Evolutionary conservation across 225 moss, liverwort and hornwort genomes (phyloP).

Genomic region (Marchantia polymorpha): DNA sequence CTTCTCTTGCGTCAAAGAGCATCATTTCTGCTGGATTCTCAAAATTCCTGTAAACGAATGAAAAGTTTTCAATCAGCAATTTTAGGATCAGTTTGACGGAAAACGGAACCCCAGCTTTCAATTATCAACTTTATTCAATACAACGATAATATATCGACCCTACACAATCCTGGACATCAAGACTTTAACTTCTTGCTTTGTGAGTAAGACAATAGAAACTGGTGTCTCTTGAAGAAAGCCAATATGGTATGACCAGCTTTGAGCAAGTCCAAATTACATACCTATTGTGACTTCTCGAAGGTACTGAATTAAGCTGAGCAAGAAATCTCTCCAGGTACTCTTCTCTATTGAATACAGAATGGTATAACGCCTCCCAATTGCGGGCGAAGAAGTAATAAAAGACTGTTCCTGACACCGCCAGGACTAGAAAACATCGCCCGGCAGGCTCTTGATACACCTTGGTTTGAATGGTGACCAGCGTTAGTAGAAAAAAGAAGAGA

Average conservation of each 20-base stretch:
- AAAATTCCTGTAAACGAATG: not conserved
- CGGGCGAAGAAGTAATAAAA: conserved; percentile 62
- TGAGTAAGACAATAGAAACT: not conserved
- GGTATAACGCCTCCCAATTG: conserved; percentile 45
- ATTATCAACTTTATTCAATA: too few relatives aligned
- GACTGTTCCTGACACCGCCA: conserved; percentile 49
- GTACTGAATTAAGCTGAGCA: conserved; percentile 32
- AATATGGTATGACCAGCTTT: not conserved
- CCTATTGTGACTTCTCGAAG: conserved; percentile 30
- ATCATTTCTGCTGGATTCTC: conserved; percentile 31
- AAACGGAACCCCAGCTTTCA: not conserved
- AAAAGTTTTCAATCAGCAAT: not conserved
- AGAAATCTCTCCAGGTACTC: conserved; percentile 36
- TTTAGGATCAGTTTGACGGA: not conserved
- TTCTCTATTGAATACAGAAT: conserved; percentile 40
- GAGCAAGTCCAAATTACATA: conserved; percentile 8
- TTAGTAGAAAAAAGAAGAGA: conserved; percentile 45
- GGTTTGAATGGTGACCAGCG: conserved; percentile 46
- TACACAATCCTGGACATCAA: not conserved
- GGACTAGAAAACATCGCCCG: conserved; percentile 52
- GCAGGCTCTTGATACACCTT: conserved; percentile 46
- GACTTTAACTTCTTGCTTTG: not conserved
- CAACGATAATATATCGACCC: too few relatives aligned
- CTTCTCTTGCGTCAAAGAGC: conserved; percentile 36
- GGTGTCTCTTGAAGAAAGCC: too few relatives aligned